These are phyloP conservation scores for Magnaporthiopsis rhizophila DNA, from an alignment of 2,329 filamentous ascomycete species.

Conservation along the genomic window DNA sequence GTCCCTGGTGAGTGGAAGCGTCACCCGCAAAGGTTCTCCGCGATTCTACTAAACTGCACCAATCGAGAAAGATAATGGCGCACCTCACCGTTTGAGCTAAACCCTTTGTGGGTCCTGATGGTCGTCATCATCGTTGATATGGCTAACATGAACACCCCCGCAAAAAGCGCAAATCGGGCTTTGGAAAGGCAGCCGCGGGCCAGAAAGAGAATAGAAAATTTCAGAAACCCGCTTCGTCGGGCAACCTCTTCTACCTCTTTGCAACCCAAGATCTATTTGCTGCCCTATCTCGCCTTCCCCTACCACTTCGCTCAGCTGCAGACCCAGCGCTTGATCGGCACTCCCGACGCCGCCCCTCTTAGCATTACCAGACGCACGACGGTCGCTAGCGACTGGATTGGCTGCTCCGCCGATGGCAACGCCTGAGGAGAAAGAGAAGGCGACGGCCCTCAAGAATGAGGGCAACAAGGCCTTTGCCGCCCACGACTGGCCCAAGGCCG, in stretches of 20 bases:
- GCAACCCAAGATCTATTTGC: background rate
- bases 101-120: background rate
- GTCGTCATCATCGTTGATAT: background rate
- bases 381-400: background rate
- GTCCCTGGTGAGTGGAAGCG: background rate
- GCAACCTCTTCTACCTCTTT: background rate
- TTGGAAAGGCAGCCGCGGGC: background rate
- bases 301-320: background rate
- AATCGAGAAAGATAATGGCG: background rate
- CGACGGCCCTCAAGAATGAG: constrained; percentile 79
- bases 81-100: background rate
- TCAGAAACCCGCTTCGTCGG: background rate
- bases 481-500: constrained; percentile 77
- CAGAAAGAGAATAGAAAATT: background rate
- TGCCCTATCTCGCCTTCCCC: background rate
- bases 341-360: background rate
- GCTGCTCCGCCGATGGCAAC: background rate
- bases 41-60: background rate
- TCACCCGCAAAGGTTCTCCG: background rate
- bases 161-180: background rate
- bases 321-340: background rate
- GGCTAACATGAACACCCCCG: background rate
- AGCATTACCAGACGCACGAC: background rate
- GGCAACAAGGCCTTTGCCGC: constrained; percentile 88
- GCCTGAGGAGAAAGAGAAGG: constrained; percentile 49